Conservation (phyloP, 345 rosid genomes). For the Ceriops decandra region DNA sequence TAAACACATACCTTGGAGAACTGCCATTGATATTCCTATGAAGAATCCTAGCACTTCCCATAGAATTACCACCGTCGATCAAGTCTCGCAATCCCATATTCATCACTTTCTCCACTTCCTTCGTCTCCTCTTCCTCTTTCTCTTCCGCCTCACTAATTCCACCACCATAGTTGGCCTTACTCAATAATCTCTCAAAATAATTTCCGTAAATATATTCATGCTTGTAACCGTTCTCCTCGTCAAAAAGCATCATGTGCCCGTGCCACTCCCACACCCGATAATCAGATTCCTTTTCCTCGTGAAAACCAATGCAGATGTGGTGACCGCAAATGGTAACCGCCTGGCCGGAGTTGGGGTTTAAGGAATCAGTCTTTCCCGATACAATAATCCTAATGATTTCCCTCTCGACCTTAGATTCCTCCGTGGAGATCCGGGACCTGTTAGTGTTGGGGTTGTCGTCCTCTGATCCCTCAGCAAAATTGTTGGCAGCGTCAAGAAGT, state of each 20-base stretch:
- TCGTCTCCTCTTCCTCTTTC: constrained; percentile 29
- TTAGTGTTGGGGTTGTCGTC: constrained; percentile 33
- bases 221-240: constrained; percentile 70
- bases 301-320: constrained; percentile 82
- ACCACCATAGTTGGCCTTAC: constrained; percentile 9
- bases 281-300: constrained; percentile 72
- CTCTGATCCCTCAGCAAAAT: constrained; percentile 46
- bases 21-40: constrained; percentile 69
- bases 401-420: constrained; percentile 80
- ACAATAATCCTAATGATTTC: constrained; percentile 66
- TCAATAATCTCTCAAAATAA: constrained; percentile 83
- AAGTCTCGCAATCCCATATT: constrained; percentile 79
- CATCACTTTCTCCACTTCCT: constrained; percentile 43
- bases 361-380: constrained; percentile 59
- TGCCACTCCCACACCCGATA: constrained; percentile 99
- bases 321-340: constrained; percentile 84
- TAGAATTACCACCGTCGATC: constrained; percentile 60
- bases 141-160: constrained; percentile 22
- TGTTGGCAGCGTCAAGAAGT: constrained; percentile 51
- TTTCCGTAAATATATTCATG: constrained; percentile 96
- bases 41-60: constrained; percentile 58
- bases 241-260: constrained; percentile 87
- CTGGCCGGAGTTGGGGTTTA: constrained; percentile 90
- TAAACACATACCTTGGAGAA: constrained; percentile 47
- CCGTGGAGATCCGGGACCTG: constrained; percentile 50